Conservation (phyloP, 768 basidiomycete species). For the Phaeotremella skinneri region DNA sequence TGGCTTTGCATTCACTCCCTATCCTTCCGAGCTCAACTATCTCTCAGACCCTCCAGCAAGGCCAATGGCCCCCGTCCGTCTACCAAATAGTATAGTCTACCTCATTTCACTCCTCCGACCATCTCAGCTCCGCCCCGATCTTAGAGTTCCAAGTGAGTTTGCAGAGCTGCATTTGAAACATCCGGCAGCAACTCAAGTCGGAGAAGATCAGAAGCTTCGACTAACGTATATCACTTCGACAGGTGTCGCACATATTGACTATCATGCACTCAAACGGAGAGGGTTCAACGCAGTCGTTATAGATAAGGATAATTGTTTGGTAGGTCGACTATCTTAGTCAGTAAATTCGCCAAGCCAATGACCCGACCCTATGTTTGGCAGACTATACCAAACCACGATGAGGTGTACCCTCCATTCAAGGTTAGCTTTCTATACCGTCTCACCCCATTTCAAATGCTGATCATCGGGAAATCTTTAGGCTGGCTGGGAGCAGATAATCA, state of each 20-base stretch:
- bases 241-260: slow-evolving; percentile 49
- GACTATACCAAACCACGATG: slow-evolving; percentile 78
- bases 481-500: slow-evolving; percentile 71
- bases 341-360: not conserved
- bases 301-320: slow-evolving; percentile 97
- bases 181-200: slow-evolving; percentile 16
- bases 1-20: not conserved
- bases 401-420: slow-evolving; percentile 70
- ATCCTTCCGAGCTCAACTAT: too few relatives aligned
- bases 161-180: not conserved
- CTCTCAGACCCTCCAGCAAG: not conserved
- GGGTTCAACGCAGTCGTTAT: slow-evolving; percentile 89
- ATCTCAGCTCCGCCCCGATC: slow-evolving; percentile 30
- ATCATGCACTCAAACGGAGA: slow-evolving; percentile 58
- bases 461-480: slow-evolving; percentile 60
- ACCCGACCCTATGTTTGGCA: slow-evolving; percentile 44
- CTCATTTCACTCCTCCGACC: slow-evolving; percentile 36
- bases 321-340: slow-evolving; percentile 52
- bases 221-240: not conserved
- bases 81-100: slow-evolving; percentile 41
- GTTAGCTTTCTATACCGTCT: slow-evolving; percentile 53
- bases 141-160: slow-evolving; percentile 41
- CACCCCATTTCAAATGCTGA: not conserved
- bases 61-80: slow-evolving; percentile 24
- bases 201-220: not conserved